Percentiles rank a stretch among this genome's conserved stretches.
Evolutionary conservation across 495 filamentous ascomycete genomes (phyloP).

Genomic region (Penicillium soppii): DNA sequence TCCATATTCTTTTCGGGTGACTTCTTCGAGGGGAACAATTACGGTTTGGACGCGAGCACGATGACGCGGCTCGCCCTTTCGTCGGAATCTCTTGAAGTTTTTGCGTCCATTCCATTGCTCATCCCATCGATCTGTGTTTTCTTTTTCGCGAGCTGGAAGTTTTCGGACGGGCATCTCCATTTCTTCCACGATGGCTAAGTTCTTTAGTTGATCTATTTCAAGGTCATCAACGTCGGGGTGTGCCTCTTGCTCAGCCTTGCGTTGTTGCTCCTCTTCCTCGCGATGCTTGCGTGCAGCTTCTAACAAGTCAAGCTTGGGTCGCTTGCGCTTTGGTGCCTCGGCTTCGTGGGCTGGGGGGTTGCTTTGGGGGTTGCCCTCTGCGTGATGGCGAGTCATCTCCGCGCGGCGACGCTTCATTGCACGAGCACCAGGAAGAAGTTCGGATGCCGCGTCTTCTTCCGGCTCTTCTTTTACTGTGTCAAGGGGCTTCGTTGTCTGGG

Average conservation of each 20-base stretch:
- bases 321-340: conserved; percentile 38
- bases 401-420: conserved; percentile 66
- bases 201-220: conserved; percentile 68
- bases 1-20: conserved; percentile 74
- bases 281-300: conserved; percentile 66
- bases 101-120: conserved; percentile 91
- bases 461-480: conserved; percentile 38
- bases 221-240: conserved; percentile 56
- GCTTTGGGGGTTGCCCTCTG: conserved; percentile 10
- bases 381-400: conserved; percentile 22
- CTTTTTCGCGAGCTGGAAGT: conserved; percentile 27
- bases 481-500: conserved; percentile 9
- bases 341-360: conserved; percentile 7
- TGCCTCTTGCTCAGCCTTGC: conserved; percentile 42
- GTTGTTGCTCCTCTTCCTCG: conserved; percentile 52
- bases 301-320: conserved; percentile 66
- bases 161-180: conserved; percentile 58
- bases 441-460: conserved; percentile 58
- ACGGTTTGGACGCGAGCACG: conserved; percentile 55
- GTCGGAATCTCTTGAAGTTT: conserved; percentile 92
- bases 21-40: conserved; percentile 78
- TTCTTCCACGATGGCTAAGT: conserved; percentile 75
- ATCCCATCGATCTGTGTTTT: conserved; percentile 72
- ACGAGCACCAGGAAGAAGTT: conserved; percentile 67
- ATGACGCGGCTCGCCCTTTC: conserved; percentile 50